A percentile compares a stretch with the other conserved stretches of the same genome.
Evolutionary conservation across 2,329 filamentous ascomycete species (phyloP).

Genomic region (Stachybotrys elegans): DNA sequence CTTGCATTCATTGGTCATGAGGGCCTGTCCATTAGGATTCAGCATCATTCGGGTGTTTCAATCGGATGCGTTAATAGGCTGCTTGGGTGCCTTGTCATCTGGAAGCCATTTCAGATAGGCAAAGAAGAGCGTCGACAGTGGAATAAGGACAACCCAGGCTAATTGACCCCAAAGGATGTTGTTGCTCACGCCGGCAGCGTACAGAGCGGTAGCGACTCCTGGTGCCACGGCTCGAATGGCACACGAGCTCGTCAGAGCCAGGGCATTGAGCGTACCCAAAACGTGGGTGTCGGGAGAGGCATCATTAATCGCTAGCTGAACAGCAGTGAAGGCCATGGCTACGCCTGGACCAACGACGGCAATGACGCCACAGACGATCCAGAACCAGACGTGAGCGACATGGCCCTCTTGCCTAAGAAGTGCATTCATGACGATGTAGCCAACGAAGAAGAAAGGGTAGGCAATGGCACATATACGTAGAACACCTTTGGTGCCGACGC

Average conservation of each 20-base stretch:
- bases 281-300: slow-evolving; percentile 59
- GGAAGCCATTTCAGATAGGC: slow-evolving; percentile 22
- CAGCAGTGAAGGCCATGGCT: slow-evolving; percentile 64
- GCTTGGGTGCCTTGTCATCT: not conserved
- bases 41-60: no score
- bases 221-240: slow-evolving; percentile 62
- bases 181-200: slow-evolving; percentile 58
- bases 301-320: slow-evolving; percentile 72
- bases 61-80: not conserved
- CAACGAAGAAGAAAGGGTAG: slow-evolving; percentile 61
- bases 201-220: slow-evolving; percentile 61
- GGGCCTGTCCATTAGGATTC: no score
- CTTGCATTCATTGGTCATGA: no score
- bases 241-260: slow-evolving; percentile 51
- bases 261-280: slow-evolving; percentile 66
- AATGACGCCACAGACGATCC: slow-evolving; percentile 39
- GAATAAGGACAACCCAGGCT: slow-evolving; percentile 27
- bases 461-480: slow-evolving; percentile 46
- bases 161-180: slow-evolving; percentile 58
- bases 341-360: slow-evolving; percentile 55
- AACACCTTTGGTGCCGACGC: slow-evolving; percentile 61
- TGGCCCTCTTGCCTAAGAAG: slow-evolving; percentile 30
- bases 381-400: slow-evolving; percentile 44
- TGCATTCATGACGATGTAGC: slow-evolving; percentile 53
- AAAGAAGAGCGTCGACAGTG: slow-evolving; percentile 20